Evolutionary conservation across 768 basidiomycete species (phyloP).

Genomic region (Hygrophorus russula): DNA sequence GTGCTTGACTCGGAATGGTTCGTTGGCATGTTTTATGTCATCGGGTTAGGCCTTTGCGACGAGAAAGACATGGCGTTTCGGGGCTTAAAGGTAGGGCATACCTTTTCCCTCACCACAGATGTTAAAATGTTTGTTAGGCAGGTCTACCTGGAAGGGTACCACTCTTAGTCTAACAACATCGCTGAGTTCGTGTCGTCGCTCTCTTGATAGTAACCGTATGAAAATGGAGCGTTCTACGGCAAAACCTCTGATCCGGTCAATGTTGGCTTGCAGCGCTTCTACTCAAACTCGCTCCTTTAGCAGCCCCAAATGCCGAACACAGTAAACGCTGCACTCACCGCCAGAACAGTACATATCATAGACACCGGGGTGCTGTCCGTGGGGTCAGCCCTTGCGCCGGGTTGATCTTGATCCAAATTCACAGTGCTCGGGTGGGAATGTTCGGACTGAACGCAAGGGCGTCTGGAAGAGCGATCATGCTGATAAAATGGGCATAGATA

Average conservation of each 20-base stretch:
- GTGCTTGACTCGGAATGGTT: constrained; percentile 8
- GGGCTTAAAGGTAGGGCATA: constrained; percentile 63
- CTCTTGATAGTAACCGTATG: constrained; percentile 2
- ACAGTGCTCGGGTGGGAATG: no score
- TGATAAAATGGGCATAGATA: no score
- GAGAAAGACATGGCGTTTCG: constrained; percentile 92
- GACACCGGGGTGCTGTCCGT: no score
- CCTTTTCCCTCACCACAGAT: constrained; percentile 3
- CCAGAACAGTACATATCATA: no score
- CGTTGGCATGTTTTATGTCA: constrained; percentile 92
- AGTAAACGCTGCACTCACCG: no score
- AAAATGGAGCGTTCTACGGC: constrained; percentile 86
- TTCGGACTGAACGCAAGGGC: no score
- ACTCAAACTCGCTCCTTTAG: no score
- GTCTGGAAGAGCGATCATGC: no score
- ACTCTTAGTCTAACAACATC: constrained; percentile 81
- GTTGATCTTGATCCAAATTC: no score
- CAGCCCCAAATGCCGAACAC: no score
- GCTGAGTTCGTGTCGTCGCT: constrained; percentile 49
- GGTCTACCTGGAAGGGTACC: constrained; percentile 95
- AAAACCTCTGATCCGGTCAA: constrained; percentile 70
- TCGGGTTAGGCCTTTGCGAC: constrained; percentile 89
- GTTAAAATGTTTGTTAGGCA: constrained; percentile 44
- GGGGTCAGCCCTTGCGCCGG: no score
- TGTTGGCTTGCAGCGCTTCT: no score